These are phyloP conservation scores for Kwoniella mangroviensis DNA, from an alignment of 768 basidiomycete species.

Conservation along the genomic window DNA sequence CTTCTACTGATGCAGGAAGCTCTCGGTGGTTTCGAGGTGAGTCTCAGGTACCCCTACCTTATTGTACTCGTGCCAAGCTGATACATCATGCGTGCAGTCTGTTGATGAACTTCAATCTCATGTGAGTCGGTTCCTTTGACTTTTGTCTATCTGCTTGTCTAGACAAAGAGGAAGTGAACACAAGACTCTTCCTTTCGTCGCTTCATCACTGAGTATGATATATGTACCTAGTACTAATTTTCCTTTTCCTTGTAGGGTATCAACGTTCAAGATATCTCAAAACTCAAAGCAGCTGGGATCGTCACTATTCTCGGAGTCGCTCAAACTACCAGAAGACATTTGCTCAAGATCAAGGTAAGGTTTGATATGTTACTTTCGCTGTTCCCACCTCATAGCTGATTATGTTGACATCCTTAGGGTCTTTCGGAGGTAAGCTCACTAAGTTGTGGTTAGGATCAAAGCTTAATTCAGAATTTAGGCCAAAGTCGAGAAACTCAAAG, in stretches of 20 bases:
- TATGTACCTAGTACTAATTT: not conserved
- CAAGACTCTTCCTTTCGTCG: not conserved
- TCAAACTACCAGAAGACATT: constrained; percentile 86
- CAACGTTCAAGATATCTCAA: constrained; percentile 91
- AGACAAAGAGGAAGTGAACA: too few species aligned
- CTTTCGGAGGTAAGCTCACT: constrained; percentile 71
- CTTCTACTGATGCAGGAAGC: constrained; percentile 11
- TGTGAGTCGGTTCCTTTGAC: constrained; percentile 24
- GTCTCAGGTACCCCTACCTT: not conserved
- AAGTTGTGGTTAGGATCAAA: not conserved
- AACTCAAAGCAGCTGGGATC: constrained; percentile 72
- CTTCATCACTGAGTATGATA: too few species aligned
- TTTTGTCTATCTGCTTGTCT: not conserved
- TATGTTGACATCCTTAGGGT: constrained; percentile 63
- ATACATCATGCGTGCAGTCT: constrained; percentile 28
- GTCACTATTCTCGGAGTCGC: constrained; percentile 63
- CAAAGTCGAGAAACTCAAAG: constrained; percentile 97
- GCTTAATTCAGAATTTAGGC: constrained; percentile 56
- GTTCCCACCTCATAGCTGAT: too few species aligned
- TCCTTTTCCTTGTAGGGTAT: constrained; percentile 68
- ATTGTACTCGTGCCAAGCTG: not conserved
- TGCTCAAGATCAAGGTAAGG: constrained; percentile 88
- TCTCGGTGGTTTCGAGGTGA: constrained; percentile 26
- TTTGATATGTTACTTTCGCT: not conserved
- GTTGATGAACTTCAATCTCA: constrained; percentile 53